Conservation (phyloP, 2,329 filamentous ascomycete genomes). For the Penicillium sp. region DNA sequence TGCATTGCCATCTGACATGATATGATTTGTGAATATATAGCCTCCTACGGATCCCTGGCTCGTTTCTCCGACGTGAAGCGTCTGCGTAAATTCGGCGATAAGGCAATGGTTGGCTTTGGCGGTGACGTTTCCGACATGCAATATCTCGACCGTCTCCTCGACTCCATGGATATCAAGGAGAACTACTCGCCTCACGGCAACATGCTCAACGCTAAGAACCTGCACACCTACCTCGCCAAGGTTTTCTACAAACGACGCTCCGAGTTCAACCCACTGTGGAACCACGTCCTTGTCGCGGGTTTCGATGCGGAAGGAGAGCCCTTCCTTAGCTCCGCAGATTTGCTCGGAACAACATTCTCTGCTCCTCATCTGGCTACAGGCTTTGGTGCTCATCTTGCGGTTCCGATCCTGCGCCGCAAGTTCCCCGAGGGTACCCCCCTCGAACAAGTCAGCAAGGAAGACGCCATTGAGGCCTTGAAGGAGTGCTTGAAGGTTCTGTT, state of each 20-base stretch:
- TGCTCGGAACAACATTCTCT: conserved; percentile 88
- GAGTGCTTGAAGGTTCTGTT: conserved; percentile 98
- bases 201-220: conserved; percentile 80
- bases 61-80: conserved; percentile 97
- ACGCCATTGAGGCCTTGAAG: conserved; percentile 76
- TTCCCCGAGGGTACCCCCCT: conserved; percentile 81
- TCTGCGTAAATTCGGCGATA: conserved; percentile 80
- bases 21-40: conserved; percentile 46
- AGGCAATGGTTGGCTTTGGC: conserved; percentile 85
- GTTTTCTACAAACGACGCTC: conserved; percentile 92
- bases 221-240: conserved; percentile 95
- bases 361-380: conserved; percentile 88
- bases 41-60: conserved; percentile 94
- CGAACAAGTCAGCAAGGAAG: conserved; percentile 67
- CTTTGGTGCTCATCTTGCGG: conserved; percentile 87
- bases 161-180: conserved; percentile 81
- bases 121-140: conserved; percentile 99
- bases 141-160: conserved; percentile 88
- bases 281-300: conserved; percentile 86
- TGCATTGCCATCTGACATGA: neutral
- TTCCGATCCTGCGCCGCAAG: conserved; percentile 81
- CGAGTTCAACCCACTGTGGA: conserved; percentile 97
- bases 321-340: conserved; percentile 87
- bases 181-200: conserved; percentile 65
- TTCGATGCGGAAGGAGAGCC: conserved; percentile 75